Evolutionary conservation across 192 early-diverging fungal genomes (phyloP).

Genomic region (Diversispora eburnea): DNA sequence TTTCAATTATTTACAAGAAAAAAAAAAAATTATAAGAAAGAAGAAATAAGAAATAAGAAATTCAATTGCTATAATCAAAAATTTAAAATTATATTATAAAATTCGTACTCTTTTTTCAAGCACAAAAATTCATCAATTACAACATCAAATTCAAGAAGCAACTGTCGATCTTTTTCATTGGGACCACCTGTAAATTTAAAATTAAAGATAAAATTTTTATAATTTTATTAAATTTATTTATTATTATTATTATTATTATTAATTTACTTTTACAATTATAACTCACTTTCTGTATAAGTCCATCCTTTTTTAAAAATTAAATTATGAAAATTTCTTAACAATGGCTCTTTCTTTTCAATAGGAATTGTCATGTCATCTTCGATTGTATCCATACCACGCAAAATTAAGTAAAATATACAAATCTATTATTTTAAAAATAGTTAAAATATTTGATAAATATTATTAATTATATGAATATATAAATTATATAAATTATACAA

Average conservation of each 20-base stretch:
- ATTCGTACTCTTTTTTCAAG: constrained; percentile 44
- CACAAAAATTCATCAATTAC: constrained; percentile 87
- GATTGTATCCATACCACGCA: constrained; percentile 95
- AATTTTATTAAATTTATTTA: too few relatives aligned
- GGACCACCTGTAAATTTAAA: constrained; percentile 58
- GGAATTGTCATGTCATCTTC: constrained; percentile 98
- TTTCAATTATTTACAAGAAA: constrained; percentile 18
- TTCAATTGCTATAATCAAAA: background rate
- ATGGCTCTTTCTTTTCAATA: constrained; percentile 66
- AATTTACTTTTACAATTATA: background rate
- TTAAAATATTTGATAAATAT: constrained; percentile 42
- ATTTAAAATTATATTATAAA: too few relatives aligned
- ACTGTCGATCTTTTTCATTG: constrained; percentile 88
- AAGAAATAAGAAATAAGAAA: constrained; percentile 28
- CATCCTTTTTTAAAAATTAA: constrained; percentile 74
- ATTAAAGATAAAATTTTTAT: background rate
- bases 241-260: background rate
- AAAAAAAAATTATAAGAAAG: background rate
- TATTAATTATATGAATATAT: background rate
- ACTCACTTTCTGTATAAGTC: constrained; percentile 72
- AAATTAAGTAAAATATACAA: constrained; percentile 93
- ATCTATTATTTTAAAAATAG: constrained; percentile 59
- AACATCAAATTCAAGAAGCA: constrained; percentile 85
- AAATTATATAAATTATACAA: background rate
- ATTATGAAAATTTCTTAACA: constrained; percentile 81